Conservation (phyloP, 2,329 filamentous ascomycete species). For the Tolypocladium cylindrosporum region DNA sequence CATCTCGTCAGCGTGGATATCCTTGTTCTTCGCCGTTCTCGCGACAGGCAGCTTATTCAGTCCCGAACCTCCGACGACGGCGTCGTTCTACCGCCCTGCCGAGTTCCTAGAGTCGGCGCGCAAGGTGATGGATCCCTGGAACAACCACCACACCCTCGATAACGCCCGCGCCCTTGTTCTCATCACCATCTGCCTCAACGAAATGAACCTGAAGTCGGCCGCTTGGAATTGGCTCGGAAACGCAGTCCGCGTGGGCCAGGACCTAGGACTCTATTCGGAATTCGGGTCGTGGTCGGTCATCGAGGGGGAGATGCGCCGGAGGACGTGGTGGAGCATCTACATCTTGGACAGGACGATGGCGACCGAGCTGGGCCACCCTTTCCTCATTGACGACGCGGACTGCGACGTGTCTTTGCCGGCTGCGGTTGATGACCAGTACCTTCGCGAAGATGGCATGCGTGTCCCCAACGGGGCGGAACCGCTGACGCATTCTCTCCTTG, state of each 20-base stretch:
- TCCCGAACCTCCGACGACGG: conserved; percentile 38
- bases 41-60: conserved; percentile 74
- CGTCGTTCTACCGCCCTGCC: conserved; percentile 42
- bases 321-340: conserved; percentile 93
- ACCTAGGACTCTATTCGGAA: conserved; percentile 71
- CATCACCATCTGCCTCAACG: conserved; percentile 68
- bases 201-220: conserved; percentile 76
- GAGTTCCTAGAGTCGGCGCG: conserved; percentile 64
- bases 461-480: conserved; percentile 41
- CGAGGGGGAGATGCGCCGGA: conserved; percentile 75
- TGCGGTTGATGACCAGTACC: conserved; percentile 70
- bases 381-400: conserved; percentile 77
- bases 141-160: conserved; percentile 66
- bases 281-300: conserved; percentile 62
- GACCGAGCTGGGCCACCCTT: conserved; percentile 70
- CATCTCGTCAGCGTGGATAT: conserved; percentile 60
- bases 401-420: conserved; percentile 77
- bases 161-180: conserved; percentile 65
- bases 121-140: conserved; percentile 68
- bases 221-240: conserved; percentile 80
- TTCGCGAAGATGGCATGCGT: conserved; percentile 47
- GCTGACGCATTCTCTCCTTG: conserved; percentile 62
- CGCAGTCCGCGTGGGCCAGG: conserved; percentile 71
- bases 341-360: conserved; percentile 75
- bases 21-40: conserved; percentile 73